Base-by-base conservation (phyloP, 768 basidiomycete genomes). In the Rhizopogon vinicolor region DNA sequence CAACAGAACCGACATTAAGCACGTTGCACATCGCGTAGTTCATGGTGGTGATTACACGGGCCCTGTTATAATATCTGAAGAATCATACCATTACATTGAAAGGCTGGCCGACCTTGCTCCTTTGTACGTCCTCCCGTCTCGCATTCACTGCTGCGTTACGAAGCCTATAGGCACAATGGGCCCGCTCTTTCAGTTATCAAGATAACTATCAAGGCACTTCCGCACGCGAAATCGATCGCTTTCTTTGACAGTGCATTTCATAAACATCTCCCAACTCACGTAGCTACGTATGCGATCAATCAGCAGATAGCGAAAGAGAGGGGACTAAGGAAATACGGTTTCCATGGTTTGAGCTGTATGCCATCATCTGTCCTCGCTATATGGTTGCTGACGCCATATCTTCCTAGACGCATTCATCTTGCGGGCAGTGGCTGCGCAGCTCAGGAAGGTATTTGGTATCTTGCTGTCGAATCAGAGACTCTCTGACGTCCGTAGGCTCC, bases 181-280 rank as follows among this genome's bases (percentile, higher is more conserved):
- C 74, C 82, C 3, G 82, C 85, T 0, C 74, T 86, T 22, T 69
- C 82, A 0, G 81, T 86, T 37, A 85, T 87, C 60, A 67, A 78
- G 57, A 76, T 83, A 1, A 87, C 86, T 60, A 75, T 89, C 16
- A 65, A 78, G 4, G 72, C 74, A 1, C 75, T 96, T 16, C 87
- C 90, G 0, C 64, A 82, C 12, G 80, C 93, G 18, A 78, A 75
- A 31, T 89, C 89, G 0, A 79, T 95, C 49, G 89, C 93, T 0
- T 90, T 87, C 64, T 97, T 96, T 65, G 93, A 97, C 69, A 91
- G 92, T 0, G 79, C 89, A 5, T 93, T 93, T 71, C 91, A 96
- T 69, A 78, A 77, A 45, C 78, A 88, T 9, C 80, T 98, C 14
- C 91, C 91, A 0, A 61, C 71, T 5, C 86, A 93, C 63, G 83